Base-by-base conservation (phyloP, 768 basidiomycete genomes). In the Tulasnella sp. region DNA sequence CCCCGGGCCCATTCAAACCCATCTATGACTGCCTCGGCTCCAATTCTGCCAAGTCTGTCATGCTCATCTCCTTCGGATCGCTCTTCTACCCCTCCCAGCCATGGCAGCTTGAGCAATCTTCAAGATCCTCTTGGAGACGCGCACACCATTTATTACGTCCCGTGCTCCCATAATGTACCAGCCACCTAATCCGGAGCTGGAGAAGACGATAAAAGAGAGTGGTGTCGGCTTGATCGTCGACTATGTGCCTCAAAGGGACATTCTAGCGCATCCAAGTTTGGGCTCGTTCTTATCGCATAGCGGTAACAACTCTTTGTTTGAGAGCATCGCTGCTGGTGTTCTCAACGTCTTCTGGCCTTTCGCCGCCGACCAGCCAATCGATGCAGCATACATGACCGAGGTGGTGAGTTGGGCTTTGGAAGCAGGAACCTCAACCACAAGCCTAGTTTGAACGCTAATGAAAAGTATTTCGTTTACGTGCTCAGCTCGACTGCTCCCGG, bases 291-390 rank as follows among this genome's bases (percentile, higher is more conserved):
- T 54, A 8, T 41, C 53, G 10, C 53, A 54, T 41, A 41, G 29
- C 3, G 53, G 53, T n/a, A 41, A 27, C 21, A 54, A 54, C 53
- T 54, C 53, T 7, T 27, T 54, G 53, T 54, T 54, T 17, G 53
- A 54, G 22, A 54, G 53, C 42, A 38, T 54, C 12, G 42, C 29
- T 17, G 42, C 31, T 3, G 38, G 38, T 25, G 53, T 54, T 4
- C 27, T 54, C 15, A 54, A 54, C 24, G 42, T 54, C 4, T 54
- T 54, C 38, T 54, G 53, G 53, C 53, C 53, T 17, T 30, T 54
- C 27, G 27, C 31, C 24, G 27, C 27, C 27, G 53, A 54, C 42
- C 53, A 54, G 42, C 53, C 53, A n/a, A 19, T 38, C 7, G 31
- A 38, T 21, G 53, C n/a, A n/a, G n/a, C n/a, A n/a, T n/a, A n/a